Evolutionary conservation across 257 asterid genomes (phyloP), one percentile per base, ranked within the genome.

Genomic region (Solanum sejunctum): DNA sequence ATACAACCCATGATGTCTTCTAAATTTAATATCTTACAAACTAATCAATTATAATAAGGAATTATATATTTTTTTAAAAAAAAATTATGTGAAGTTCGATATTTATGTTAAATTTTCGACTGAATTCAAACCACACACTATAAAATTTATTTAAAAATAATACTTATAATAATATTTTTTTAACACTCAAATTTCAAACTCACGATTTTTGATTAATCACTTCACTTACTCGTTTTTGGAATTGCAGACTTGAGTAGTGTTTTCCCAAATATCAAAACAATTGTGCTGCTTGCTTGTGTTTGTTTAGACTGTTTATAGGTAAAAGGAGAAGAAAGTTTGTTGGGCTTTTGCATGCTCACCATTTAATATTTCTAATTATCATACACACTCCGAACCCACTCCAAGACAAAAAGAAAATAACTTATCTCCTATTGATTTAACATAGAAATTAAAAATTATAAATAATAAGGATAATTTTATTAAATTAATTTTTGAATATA

Each of bases 1-100:
- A 93, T 88, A 75, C 80, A 84, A 60, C 85, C 86, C 89, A 84
- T 85, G 86, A 86, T 86, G 56, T 20, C 85, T 85, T 75, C 63
- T 41, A 4, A 79, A 21, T 36, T 36, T 36, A 36, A 36, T 36
- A 26, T 2, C 11, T 63, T 26, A 63, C 41, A 61, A 21, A 21
- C 21, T 21, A 61, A 61, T 58, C 66, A 58, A 58, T 58, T 58
- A 58, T 26, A 1, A 12, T 12, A 63, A 63, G 5, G 0, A 63
- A 11, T 1, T 23, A 63, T 63, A 10, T 18, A 5, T 54, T 54
- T 36, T 36, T 36, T 36, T 0, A 2, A 4, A 3, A 36, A 36
- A 36, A 0, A 3, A 3, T 4, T 5, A 36, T 36, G 5, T 5
- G 41, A 36, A 0, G 6, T 36, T 4, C 0, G 6, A 36, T 4